These are phyloP conservation scores for Globisporangium mamillatum DNA, from an alignment of 352 stramenopile genomes.

Conservation along the genomic window DNA sequence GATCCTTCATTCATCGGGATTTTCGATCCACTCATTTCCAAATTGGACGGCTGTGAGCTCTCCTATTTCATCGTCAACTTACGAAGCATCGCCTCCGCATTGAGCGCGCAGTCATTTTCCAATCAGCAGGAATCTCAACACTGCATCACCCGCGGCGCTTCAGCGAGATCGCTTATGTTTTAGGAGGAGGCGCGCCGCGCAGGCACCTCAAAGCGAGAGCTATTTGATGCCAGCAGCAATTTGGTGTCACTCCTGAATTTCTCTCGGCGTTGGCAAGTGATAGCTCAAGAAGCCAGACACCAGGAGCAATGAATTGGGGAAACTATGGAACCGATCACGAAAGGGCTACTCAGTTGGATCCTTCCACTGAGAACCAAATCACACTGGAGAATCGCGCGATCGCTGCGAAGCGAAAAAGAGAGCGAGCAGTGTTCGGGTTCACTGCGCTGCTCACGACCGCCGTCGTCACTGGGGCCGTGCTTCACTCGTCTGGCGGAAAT, in stretches of 20 bases:
- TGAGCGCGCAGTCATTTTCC: neutral
- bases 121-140: neutral
- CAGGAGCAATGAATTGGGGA: slow-evolving; percentile 17
- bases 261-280: neutral
- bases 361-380: slow-evolving; percentile 15
- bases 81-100: neutral
- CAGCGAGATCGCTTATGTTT: neutral
- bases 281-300: neutral
- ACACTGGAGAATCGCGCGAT: slow-evolving; percentile 1
- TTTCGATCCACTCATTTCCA: slow-evolving; percentile 5
- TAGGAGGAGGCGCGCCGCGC: neutral
- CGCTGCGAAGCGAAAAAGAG: slow-evolving; percentile 12
- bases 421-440: slow-evolving; percentile 14
- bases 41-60: slow-evolving; percentile 7
- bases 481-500: neutral
- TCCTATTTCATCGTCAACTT: neutral
- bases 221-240: neutral
- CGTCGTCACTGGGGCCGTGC: slow-evolving; percentile 13
- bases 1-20: neutral
- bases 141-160: neutral
- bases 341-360: neutral
- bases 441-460: slow-evolving; percentile 16
- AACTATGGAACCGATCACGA: slow-evolving; percentile 19
- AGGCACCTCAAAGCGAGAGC: neutral
- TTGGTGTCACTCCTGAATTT: slow-evolving; percentile 2